phyloP scores from a whole-genome alignment of 140 eudicot species.

The Senecio squalidus region DNA sequence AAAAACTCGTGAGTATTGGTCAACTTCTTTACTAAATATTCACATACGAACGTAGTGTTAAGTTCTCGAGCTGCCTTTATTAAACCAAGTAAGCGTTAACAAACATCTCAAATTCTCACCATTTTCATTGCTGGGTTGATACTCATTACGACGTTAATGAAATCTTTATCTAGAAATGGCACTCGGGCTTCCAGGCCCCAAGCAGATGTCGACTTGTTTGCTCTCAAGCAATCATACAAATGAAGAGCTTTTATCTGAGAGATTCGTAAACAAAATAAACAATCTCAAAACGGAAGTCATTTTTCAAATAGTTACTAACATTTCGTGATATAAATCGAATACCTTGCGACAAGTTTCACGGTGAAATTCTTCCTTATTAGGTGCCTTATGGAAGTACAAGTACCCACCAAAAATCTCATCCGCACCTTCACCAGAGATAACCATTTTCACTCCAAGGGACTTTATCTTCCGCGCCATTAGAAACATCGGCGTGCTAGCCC shows the following conservation, averaged over 20 bases:
- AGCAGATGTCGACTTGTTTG: constrained; percentile 69
- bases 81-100: no score
- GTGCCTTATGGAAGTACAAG: constrained; percentile 70
- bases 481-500: constrained; percentile 71
- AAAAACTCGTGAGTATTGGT: no score
- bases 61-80: no score
- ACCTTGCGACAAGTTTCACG: constrained; percentile 75
- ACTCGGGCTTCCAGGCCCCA: constrained; percentile 83
- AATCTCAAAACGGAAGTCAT: no score
- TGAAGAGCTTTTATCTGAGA: constrained; percentile 21
- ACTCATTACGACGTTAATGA: constrained; percentile 46
- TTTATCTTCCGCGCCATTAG: constrained; percentile 77
- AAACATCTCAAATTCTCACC: constrained; percentile 23
- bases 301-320: not conserved
- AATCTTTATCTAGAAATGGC: constrained; percentile 68
- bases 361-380: constrained; percentile 77
- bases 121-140: constrained; percentile 48
- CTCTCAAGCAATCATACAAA: constrained; percentile 65
- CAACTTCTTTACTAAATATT: no score
- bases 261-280: not conserved
- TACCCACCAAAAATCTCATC: constrained; percentile 77
- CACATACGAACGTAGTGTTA: no score
- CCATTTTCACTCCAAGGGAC: constrained; percentile 74
- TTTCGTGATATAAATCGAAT: not conserved
- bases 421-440: constrained; percentile 73